Base-by-base conservation (phyloP, 2,329 filamentous ascomycete genomes). In the Penicillium polonicum region DNA sequence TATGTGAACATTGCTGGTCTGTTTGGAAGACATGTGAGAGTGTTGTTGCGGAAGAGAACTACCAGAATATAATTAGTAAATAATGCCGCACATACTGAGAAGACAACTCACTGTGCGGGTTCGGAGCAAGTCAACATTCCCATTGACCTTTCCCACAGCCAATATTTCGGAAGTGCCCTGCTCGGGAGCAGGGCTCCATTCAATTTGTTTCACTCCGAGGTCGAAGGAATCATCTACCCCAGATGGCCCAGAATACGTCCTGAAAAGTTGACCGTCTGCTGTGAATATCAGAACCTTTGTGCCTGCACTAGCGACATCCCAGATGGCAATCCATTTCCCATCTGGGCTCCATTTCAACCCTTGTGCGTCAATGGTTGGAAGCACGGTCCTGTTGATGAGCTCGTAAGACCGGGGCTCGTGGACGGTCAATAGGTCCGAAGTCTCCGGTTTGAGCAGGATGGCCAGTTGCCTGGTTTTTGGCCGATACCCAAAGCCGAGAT, bases 341-440 rank as follows among this genome's bases (percentile, higher is more conserved):
- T 86, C 82, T 0, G 79, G 78, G 61, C 82, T 85, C 84, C 84
- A 87, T 66, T 80, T 82, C 36, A 87, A 53, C 0, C 81, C 82
- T 59, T 83, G 82, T 1, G 82, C 84, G 72, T 87, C 84, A 17
- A 77, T 67, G 2, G 83, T 85, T 2, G 81, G 63, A 7, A 83
- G 67, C 2, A 71, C 65, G 6, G 72, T 66, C 9, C 69, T 70
- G 10, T 66, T 66, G 5, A 76, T 63, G 2, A 72, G 63, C 21
- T 73, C 70, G 51, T 77, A 75, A 1, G 72, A 69, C 31, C 62
- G 56, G 45, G 65, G 65, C 29, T 76, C 70, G 55, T 78, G 75
- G 5, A 78, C 68, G 1, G 75, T 76, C 36, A 78, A 60, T 23
- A 76, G 48, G 57, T 78, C 76, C 31, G 63, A 65, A 0, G 69